phyloP scores from a whole-genome alignment of 2,329 filamentous ascomycete genomes.

The Thermothelomyces thermophilus region DNA sequence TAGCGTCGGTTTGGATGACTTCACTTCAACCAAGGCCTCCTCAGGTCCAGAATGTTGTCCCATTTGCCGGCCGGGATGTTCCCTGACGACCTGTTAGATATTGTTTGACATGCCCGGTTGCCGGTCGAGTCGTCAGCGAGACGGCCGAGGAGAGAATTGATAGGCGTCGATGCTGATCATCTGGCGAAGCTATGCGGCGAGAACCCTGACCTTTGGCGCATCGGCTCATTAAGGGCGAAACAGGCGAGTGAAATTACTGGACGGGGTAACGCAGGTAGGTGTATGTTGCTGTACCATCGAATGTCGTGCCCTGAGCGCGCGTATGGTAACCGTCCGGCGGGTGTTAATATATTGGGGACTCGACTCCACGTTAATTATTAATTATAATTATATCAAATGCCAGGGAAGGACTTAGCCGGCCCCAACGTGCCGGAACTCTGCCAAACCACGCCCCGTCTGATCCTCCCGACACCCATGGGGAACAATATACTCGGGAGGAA shows the following conservation, averaged over 20 bases:
- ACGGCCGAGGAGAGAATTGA: not conserved
- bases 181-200: not conserved
- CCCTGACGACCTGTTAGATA: not conserved
- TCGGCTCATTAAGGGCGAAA: not conserved
- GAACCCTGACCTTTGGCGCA: not conserved
- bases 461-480: not conserved
- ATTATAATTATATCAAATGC: not conserved
- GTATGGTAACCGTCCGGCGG: too few relatives aligned
- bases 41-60: too few relatives aligned
- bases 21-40: too few relatives aligned
- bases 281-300: too few relatives aligned
- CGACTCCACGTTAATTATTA: too few relatives aligned
- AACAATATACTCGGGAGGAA: not conserved
- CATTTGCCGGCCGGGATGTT: not conserved
- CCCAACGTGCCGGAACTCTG: not conserved
- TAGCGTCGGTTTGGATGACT: too few relatives aligned
- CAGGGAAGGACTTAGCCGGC: slow-evolving; percentile 7
- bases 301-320: too few relatives aligned
- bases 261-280: too few relatives aligned
- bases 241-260: too few relatives aligned
- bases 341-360: not conserved
- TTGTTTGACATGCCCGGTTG: not conserved
- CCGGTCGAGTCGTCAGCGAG: too few relatives aligned
- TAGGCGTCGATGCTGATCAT: not conserved
- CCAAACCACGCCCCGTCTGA: not conserved